Conservation (phyloP, 805 yeast species). For the Cyberlindnera petersonii region DNA sequence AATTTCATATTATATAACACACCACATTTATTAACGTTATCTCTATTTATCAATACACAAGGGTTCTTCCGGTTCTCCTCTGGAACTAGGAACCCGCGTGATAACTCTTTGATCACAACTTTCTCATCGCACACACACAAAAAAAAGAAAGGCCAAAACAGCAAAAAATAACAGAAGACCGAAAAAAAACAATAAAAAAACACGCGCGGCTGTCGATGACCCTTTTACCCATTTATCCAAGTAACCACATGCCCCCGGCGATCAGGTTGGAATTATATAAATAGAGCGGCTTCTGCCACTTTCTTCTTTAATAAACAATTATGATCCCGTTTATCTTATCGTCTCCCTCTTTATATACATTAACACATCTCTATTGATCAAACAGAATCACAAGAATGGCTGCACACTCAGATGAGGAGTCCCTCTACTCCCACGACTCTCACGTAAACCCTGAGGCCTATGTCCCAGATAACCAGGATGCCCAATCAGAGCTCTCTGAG, state of each 20-base stretch:
- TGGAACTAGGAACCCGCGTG: conserved; percentile 15
- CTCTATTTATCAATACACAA: background rate
- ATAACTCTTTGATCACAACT: background rate
- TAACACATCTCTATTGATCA: no score
- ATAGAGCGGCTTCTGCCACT: background rate
- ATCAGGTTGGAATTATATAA: no score
- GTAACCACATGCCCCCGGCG: no score
- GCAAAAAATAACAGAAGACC: no score
- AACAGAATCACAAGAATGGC: no score
- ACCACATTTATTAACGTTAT: background rate
- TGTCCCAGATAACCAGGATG: conserved; percentile 42
- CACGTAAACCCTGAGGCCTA: conserved; percentile 35
- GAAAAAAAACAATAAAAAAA: background rate
- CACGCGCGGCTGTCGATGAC: conserved; percentile 1
- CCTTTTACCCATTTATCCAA: no score
- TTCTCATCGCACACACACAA: background rate
- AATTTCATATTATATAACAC: background rate
- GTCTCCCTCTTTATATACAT: no score
- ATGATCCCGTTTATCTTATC: no score
- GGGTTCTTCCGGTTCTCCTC: background rate
- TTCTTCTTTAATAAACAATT: no score
- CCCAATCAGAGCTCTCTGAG: conserved; percentile 39
- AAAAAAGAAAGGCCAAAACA: background rate
- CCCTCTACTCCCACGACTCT: conserved; percentile 21
- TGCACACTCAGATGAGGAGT: conserved; percentile 23